Base-by-base conservation (phyloP, 306 rosid genomes). In the Elaeagnus macrophylla region DNA sequence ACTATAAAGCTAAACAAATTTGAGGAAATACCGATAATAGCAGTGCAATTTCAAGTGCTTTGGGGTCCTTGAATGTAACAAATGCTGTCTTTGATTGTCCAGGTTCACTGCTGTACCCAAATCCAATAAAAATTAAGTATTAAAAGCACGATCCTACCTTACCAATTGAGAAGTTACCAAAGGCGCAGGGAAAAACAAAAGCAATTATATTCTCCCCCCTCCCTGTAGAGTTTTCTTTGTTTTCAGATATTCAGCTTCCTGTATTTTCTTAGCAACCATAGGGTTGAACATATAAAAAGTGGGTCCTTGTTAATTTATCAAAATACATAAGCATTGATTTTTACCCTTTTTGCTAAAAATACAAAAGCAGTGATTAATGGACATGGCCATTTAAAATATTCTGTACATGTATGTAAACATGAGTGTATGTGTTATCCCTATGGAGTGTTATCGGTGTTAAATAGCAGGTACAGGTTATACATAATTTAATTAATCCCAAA, bases 41-140 rank as follows among this genome's bases (percentile, higher is more conserved):
- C 18, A 85, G 68, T 8, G 97, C 97, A 49, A 89, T 89, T 77
- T 89, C 97, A 72, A 85, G 94, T 7, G 95, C 97, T 79, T 75
- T 89, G 9, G 95, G 82, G 62, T 89, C 95, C 72, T 78, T 85
- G 71, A 85, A 89, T 71, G 94, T 85, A 53, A 89, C 97, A 76
- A 79, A 89, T 39, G 97, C 97, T 65, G 84, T 85, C 79, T 79
- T 85, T 65, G 80, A 66, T 56, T 83, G 66, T 69, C 81, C 86
- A 54, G 74, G 56, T 68, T 85, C 97, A 62, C 97, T 89, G 82
- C 82, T 82, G 32, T 5, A 53, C 48, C 65, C 66, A 61, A 44
- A 75, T 10, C 8, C 54, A 32, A 56, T 10, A 46, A 19, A 53
- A n/a, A 9, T 39, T 15, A 8, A 48, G 46, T 64, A 59, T 56